Conservation (phyloP, 2,329 filamentous ascomycete genomes). For the Ceratocystis colombiana region DNA sequence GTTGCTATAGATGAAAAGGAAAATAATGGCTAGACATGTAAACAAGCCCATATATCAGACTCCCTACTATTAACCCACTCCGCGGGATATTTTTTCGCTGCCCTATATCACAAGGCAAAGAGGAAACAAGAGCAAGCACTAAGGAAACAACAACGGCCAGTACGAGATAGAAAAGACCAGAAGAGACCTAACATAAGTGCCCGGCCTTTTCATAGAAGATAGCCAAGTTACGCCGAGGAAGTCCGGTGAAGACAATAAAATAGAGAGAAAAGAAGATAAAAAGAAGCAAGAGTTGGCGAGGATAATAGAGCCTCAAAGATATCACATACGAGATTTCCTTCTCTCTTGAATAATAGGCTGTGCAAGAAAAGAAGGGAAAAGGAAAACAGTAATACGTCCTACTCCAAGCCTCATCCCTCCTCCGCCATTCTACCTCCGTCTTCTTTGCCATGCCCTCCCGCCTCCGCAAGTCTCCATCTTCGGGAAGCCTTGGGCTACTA, state of each 20-base stretch:
- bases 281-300: slow-evolving; percentile 1
- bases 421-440: neutral
- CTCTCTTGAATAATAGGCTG: neutral
- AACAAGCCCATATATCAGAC: neutral
- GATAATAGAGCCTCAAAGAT: neutral
- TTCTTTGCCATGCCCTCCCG: neutral
- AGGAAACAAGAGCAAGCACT: neutral
- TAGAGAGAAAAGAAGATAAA: neutral
- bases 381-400: neutral
- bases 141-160: slow-evolving; percentile 1
- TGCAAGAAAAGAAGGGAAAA: neutral
- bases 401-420: neutral
- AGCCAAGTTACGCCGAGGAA: slow-evolving; percentile 4
- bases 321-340: neutral
- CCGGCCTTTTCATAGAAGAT: slow-evolving; percentile 2
- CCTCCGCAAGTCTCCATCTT: slow-evolving; percentile 2
- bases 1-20: neutral
- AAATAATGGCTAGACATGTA: neutral
- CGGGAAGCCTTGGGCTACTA: slow-evolving; percentile 8
- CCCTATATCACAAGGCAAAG: slow-evolving; percentile 2
- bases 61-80: neutral
- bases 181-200: slow-evolving; percentile 7
- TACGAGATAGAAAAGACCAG: neutral
- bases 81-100: slow-evolving; percentile 2
- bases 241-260: neutral